Conservation (phyloP, 495 filamentous ascomycete species). For the Monascus purpureus region DNA sequence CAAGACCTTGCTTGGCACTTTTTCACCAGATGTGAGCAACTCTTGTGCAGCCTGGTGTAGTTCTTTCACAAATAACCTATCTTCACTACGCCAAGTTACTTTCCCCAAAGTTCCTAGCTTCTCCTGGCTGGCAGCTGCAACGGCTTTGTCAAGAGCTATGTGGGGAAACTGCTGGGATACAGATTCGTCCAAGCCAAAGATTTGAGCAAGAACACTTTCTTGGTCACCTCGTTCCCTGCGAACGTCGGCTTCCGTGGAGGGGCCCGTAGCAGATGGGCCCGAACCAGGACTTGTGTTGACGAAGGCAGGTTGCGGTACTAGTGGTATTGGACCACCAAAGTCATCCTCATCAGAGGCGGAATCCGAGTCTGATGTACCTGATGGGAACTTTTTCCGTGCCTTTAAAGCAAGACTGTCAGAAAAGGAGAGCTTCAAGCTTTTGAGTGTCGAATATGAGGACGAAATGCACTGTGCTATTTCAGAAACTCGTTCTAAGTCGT, state of each 20-base stretch:
- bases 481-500: constrained; percentile 36
- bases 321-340: neutral
- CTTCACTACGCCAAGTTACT: too few species aligned
- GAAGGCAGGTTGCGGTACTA: neutral
- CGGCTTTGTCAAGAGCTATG: constrained; percentile 12
- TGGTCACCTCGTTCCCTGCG: constrained; percentile 37
- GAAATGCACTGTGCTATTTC: constrained; percentile 40
- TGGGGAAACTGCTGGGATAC: constrained; percentile 9
- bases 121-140: constrained; percentile 12
- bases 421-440: constrained; percentile 41
- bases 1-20: too few species aligned
- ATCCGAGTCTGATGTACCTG: constrained; percentile 30
- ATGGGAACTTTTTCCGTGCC: constrained; percentile 32
- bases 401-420: constrained; percentile 34
- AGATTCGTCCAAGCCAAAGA: constrained; percentile 34
- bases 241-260: constrained; percentile 12
- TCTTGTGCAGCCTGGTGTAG: too few species aligned
- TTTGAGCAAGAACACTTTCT: constrained; percentile 37
- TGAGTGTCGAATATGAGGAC: constrained; percentile 35
- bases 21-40: too few species aligned
- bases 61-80: too few species aligned
- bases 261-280: constrained; percentile 1
- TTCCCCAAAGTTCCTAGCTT: too few species aligned
- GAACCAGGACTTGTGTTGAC: constrained; percentile 1
- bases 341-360: constrained; percentile 36